Conservation (phyloP, 1,284 basidiomycete genomes). For the Trichosporon asahii region DNA sequence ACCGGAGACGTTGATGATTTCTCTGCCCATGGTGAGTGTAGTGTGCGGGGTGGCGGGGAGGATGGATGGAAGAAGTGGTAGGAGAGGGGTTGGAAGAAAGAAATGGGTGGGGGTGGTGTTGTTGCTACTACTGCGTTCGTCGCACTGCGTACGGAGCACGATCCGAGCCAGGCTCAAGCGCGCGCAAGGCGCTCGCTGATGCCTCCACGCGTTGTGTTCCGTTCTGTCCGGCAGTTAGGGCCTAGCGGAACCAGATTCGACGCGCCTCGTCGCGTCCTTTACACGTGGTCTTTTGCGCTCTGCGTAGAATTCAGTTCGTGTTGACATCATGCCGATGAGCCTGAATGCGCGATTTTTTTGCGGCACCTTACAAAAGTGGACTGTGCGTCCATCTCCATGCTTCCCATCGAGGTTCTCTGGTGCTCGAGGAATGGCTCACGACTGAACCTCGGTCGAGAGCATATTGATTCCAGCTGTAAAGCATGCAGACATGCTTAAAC, state of each 20-base stretch:
- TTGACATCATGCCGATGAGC: not conserved
- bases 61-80: not conserved
- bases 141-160: not conserved
- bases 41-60: not conserved
- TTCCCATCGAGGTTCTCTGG: not conserved
- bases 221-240: not conserved
- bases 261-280: not conserved
- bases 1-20: slow-evolving; percentile 46
- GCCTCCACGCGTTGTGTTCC: slow-evolving; percentile 7
- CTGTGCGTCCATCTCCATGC: not conserved
- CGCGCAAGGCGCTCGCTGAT: not conserved
- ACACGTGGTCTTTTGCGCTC: not conserved
- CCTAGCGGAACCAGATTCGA: slow-evolving; percentile 8
- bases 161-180: slow-evolving; percentile 2
- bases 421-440: not conserved
- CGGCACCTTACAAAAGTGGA: not conserved
- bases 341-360: slow-evolving; percentile 5
- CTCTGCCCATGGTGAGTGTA: slow-evolving; percentile 37
- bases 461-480: not conserved
- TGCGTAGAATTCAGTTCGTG: not conserved
- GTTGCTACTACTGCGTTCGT: not conserved
- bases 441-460: not conserved
- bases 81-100: slow-evolving; percentile 2
- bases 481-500: not conserved
- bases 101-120: not conserved